Conservation (phyloP, 176 grass and related monocot species). For the Bolboschoenus planiculmis region DNA sequence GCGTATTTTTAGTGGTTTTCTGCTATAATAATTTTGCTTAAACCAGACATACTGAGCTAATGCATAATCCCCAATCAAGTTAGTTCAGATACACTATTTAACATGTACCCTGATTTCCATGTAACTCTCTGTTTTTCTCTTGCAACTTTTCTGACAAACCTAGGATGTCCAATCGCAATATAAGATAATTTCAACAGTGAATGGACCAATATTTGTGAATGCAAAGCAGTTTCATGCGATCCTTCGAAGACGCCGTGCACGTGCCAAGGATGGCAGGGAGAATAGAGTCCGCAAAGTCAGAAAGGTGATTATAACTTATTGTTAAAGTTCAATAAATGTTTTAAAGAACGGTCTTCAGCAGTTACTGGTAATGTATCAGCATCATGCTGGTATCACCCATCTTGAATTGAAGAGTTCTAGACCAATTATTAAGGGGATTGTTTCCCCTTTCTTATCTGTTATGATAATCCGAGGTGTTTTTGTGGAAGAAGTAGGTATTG, state of each 20-base stretch:
- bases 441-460: background rate
- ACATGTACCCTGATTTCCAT: background rate
- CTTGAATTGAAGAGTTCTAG: background rate
- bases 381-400: background rate
- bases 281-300: slow-evolving; percentile 27
- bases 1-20: background rate
- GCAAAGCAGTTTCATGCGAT: slow-evolving; percentile 69
- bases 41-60: background rate
- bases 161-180: slow-evolving; percentile 43
- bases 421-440: background rate
- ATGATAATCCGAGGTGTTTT: too few species aligned
- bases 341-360: background rate
- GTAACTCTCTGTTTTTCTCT: background rate
- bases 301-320: slow-evolving; percentile 28
- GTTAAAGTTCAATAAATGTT: background rate
- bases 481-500: background rate
- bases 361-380: background rate
- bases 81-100: background rate
- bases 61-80: background rate
- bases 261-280: slow-evolving; percentile 35
- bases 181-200: slow-evolving; percentile 24
- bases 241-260: slow-evolving; percentile 44
- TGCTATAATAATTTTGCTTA: background rate
- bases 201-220: slow-evolving; percentile 49
- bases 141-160: background rate